Percentiles rank a stretch among this genome's conserved stretches.
Evolutionary conservation across 2,329 filamentous ascomycete species (phyloP).

Genomic region (Ascochyta lentis): DNA sequence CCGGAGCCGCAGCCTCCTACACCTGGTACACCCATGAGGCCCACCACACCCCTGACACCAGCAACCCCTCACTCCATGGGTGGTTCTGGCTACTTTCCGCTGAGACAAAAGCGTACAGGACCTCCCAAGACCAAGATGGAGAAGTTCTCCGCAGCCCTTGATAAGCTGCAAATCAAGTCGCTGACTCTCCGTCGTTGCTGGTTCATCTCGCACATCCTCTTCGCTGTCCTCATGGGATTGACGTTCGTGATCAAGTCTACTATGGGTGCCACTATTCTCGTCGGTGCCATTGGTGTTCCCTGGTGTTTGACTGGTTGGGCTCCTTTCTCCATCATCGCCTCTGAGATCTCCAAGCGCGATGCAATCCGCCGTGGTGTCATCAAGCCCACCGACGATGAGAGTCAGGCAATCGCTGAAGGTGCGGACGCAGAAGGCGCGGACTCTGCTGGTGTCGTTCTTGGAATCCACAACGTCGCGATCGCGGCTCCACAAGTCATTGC

Average conservation of each 20-base stretch:
- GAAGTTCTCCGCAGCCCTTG: conserved; percentile 53
- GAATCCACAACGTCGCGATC: conserved; percentile 95
- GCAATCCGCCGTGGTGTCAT: conserved; percentile 64
- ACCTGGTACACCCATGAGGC: conserved; percentile 48
- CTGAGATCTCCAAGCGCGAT: conserved; percentile 86
- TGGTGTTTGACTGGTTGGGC: conserved; percentile 96
- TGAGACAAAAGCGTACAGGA: conserved; percentile 30
- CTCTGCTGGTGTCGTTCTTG: conserved; percentile 87
- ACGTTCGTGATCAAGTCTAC: conserved; percentile 80
- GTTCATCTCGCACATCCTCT: conserved; percentile 85
- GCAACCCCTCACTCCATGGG: conserved; percentile 42
- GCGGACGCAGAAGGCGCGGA: conserved; percentile 68
- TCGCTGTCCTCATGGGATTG: conserved; percentile 79
- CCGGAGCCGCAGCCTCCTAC: conserved; percentile 14
- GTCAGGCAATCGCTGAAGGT: conserved; percentile 49
- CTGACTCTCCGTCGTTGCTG: conserved; percentile 88
- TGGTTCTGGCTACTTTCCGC: conserved; percentile 44
- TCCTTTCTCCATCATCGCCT: conserved; percentile 92
- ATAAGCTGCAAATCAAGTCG: conserved; percentile 75
- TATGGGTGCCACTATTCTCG: conserved; percentile 74
- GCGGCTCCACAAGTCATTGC: conserved; percentile 91
- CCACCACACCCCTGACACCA: conserved; percentile 48
- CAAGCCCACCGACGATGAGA: conserved; percentile 49
- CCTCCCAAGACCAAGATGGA: conserved; percentile 31
- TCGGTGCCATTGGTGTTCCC: conserved; percentile 83